Evolutionary conservation across 2,329 filamentous ascomycete species (phyloP), one percentile per base, ranked within the genome.

Genomic region (Colletotrichum brevisporum): DNA sequence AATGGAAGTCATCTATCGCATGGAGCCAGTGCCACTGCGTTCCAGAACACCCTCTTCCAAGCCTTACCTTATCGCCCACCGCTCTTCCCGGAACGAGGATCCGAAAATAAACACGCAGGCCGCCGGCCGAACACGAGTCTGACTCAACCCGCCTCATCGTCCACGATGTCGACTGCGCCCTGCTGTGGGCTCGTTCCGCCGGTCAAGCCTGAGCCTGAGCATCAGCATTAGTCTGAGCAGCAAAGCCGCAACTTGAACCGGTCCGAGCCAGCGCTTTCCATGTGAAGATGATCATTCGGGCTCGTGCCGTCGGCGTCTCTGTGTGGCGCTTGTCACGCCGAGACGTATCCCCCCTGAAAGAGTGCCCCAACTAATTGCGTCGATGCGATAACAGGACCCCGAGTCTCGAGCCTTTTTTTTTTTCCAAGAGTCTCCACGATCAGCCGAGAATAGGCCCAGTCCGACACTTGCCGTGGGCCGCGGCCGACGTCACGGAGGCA

Each of bases 41-140:
- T 66, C 62, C 43, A 66, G 56, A 66, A 61, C 55, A 47, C 43
- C 61, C 54, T 65, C 48, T 41, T 31, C 24, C 13, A 27, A 31
- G 53, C 39, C 43, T 56, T 43, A 36, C 52, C 62, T 66, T 48
- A 41, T 52, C 36, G 43, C 47, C 64, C 55, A 60, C 62, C 62
- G 55, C 67, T 61, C 51, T 57, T 60, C 36, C 50, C 67, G 62
- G 67, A 41, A 61, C 62, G 45, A 66, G 21, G 26, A 31, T 69
- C 67, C 67, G 67, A 69, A 56, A 66, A 66, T 69, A 61, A 67
- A 47, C 62, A 60, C 41, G 56, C 24, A 48, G 62, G 62, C 67
- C 56, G 62, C 56, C 67, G 51, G 62, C 55, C 51, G 56, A 69
- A 69, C 67, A 56, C 67, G 62, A 69, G 67, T 54, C 66, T 59